Base-by-base conservation (phyloP, 495 filamentous ascomycete genomes). In the Penicillium maclennaniae region DNA sequence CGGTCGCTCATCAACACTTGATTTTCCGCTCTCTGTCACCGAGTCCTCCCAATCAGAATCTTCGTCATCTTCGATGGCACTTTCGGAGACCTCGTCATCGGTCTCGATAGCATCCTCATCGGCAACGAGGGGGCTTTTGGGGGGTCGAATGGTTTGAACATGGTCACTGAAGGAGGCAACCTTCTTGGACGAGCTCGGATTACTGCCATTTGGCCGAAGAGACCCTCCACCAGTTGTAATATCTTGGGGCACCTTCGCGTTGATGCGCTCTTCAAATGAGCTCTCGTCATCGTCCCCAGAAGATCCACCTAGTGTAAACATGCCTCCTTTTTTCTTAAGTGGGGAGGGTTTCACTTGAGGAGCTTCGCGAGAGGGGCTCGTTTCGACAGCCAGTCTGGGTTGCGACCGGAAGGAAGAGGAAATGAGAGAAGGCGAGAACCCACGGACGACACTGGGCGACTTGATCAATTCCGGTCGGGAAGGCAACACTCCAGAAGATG, bases 41-140 rank as follows among this genome's bases (percentile, higher is more conserved):
- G 91, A 93, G 58, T 96, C 92, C 65, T 95, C 91, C 90, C 91
- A 95, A 50, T 93, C 88, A 10, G 79, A 89, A 23, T 87, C 87
- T 43, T 91, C 88, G 40, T 95, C 92, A 46, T 96, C 91, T 49
- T 95, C 90, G 43, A 91, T 91, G 21, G 88, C 88, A 58, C 87
- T 89, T 67, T 93, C 89, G 4, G 86, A 87, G 26, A 88, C 77
- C 45, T 83, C 83, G 20, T 87, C 84, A 23, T 85, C 81, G 6
- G 83, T 85, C 56, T 88, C 87, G 43, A 91, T 89, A 15, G 85
- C 85, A 49, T 88, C 86, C 47, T 88, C 86, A 51, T 88, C 87
- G 54, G 82, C 76, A 47, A 82, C 79, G 27, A 74, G 77, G 5
- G 78, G 76, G 14, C 81, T 78, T 31, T 72, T 73, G 46, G 86